phyloP scores from a whole-genome alignment of 371 early-diverging fungal genomes.

The Mortierella polycephala region DNA sequence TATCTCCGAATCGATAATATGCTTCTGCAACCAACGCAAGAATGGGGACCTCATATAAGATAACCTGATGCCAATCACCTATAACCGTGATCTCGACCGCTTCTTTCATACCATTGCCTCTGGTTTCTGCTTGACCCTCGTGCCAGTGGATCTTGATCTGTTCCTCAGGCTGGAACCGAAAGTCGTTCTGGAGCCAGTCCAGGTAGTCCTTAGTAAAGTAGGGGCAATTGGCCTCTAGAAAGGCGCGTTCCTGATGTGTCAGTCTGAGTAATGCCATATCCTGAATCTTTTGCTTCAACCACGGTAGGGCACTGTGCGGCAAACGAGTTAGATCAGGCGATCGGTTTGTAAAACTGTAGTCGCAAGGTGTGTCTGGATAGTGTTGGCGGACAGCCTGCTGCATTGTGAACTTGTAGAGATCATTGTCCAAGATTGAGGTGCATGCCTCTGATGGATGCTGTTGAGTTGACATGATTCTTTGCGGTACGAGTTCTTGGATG shows the following conservation, averaged over 20 bases:
- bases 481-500: neutral
- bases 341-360: slow-evolving; percentile 78
- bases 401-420: slow-evolving; percentile 87
- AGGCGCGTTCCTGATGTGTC: slow-evolving; percentile 63
- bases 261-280: slow-evolving; percentile 56
- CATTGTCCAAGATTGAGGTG: slow-evolving; percentile 76
- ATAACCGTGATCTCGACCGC: slow-evolving; percentile 61
- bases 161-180: slow-evolving; percentile 66
- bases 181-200: slow-evolving; percentile 63
- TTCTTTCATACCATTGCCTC: neutral
- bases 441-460: slow-evolving; percentile 14
- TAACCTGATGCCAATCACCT: slow-evolving; percentile 78
- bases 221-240: slow-evolving; percentile 59
- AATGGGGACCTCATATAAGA: slow-evolving; percentile 82
- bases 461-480: neutral
- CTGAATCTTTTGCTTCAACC: slow-evolving; percentile 21
- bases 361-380: slow-evolving; percentile 71
- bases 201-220: slow-evolving; percentile 69
- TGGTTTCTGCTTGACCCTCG: neutral
- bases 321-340: slow-evolving; percentile 28
- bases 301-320: slow-evolving; percentile 26
- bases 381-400: slow-evolving; percentile 80
- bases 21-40: slow-evolving; percentile 78
- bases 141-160: slow-evolving; percentile 60
- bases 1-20: slow-evolving; percentile 75